Base-by-base conservation (phyloP, 495 filamentous ascomycete species). In the Trichoderma erinaceum region DNA sequence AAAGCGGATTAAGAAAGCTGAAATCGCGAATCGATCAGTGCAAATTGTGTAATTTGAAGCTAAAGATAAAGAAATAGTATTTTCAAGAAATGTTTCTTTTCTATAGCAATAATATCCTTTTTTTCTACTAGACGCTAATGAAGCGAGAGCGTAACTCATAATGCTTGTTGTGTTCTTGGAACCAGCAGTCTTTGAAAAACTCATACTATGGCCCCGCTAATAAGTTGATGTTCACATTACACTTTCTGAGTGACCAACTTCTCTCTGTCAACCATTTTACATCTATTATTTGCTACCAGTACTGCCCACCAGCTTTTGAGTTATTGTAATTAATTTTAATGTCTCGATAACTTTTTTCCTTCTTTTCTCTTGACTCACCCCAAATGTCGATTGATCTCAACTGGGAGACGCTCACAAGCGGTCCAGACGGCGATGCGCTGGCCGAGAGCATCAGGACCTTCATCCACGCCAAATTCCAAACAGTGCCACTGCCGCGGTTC, bases 331-430 rank as follows among this genome's bases (percentile, higher is more conserved):
- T 7, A 6, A 38, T 52, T 23, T 52, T 52, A 52, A n/a, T 52
- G 18, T 52, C 43, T 18, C 12, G 12, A 46, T 46, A 46, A 56
- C 3, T n/a, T 61, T 13, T 25, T 32, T 61, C 11, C 12, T 48
- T 48, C 44, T 16, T 16, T 16, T 15, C 7, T 16, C 44, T 13
- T 48, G 13, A 48, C 23, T 25, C 63, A 35, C 21, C 2, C 27
- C 65, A 13, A 50, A 99, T 99, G 95, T 98, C 95, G 69, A 93
- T 99, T 80, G 92, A 97, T 72, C 88, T 99, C 73, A 90, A 96
- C 81, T 99, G 95, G 95, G 87, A 90, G 71, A 89, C 89, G 64
- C 85, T 97, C 74, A 97, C 94, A n/a, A 86, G 87, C 48, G 95
- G 94, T 18, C 86, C 90, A 32, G 93, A 97, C 75, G 93, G 96